Base-by-base conservation (phyloP, 495 filamentous ascomycete genomes). In the Annulohypoxylon maeteangense region DNA sequence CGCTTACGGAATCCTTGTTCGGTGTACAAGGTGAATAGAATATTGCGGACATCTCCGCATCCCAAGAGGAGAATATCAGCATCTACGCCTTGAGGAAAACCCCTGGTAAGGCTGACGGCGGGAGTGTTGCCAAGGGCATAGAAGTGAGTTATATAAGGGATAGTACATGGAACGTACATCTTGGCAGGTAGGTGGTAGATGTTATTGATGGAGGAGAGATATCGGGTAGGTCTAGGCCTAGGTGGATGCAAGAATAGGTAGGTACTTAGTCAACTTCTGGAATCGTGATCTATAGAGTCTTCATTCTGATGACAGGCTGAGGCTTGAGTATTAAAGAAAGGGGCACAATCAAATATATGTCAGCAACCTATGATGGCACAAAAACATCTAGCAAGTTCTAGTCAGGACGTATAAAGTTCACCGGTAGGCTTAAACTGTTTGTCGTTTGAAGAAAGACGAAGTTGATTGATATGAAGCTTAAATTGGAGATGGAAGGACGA, bases 1-100 rank as follows among this genome's bases (percentile, higher is more conserved):
- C 10, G 72, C 72, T 48, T 64, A 64, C 76, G 67, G n/a, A 67
- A 59, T 22, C 31, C 72, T 62, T 65, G 22, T 27, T 79, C 74
- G 11, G 31, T 64, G 60, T 76, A 55, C 1, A 32, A n/a, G 1
- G 78, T 80, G 55, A 78, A 80, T 1, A 79, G 55, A 29, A 79
- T 78, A 42, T 74, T 79, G 4, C 74, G 68, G 36, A 77, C 59
- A 56, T 79, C 77, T 29, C 77, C 77, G 29, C 75, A 79, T 8
- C 74, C 77, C 1, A 80, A 72, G n/a, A 79, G 77, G 27, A 80
- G 68, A 7, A 80, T 74, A 50, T 75, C 68, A 14, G 72, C 76
- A 11, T 64, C 62, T 38, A 29, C 51, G 7, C 64, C 72, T 1
- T 75, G 77, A 7, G 78, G 75, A 14, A 80, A 54, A 1, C 66